Base-by-base conservation (phyloP, 345 rosid genomes). In the Physaria fendleri region DNA sequence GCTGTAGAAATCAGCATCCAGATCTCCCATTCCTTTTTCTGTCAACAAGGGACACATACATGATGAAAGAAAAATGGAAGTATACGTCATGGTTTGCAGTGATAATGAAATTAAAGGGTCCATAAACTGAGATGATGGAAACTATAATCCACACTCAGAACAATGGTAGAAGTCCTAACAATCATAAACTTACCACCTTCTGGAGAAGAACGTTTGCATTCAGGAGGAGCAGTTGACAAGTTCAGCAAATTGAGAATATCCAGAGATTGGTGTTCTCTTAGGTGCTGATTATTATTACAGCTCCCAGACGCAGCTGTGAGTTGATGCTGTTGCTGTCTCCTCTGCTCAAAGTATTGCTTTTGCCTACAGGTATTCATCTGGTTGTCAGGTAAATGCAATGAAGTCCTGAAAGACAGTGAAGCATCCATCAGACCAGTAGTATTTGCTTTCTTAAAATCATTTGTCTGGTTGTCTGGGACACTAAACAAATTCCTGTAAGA, bases 291-390 rank as follows among this genome's bases (percentile, higher is more conserved):
- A 33, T 25, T 29, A 28, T 20, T 12, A 44, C 49, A 41, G 59
- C 65, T 58, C 56, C 76, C 85, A 37, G 59, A 30, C 51, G 65
- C 81, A 59, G 66, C 70, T 3, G 42, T 3, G 62, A 68, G 59
- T 69, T 75, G 79, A 46, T 77, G 81, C 52, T 72, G 80, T 29
- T 75, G 81, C 35, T 82, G 71, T 61, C 85, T 84, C 82, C 70
- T 81, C 79, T 85, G 95, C 69, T 90, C 97, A 24, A 90, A 90
- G 66, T 83, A 90, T 40, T 87, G 95, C 59, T 76, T 85, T 78
- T 90, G 97, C 82, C 97, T 90, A 43, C 7, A 45, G 54, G 16
- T 53, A 24, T 50, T 64, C 33, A 28, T 46, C 51, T 46, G 57
- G 72, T 33, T 62, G 20, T 69, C 68, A 50, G 71, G 54, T 43